Evolutionary conservation across 352 stramenopile genomes (phyloP).

Genomic region (Globisporangium acanthophoron): DNA sequence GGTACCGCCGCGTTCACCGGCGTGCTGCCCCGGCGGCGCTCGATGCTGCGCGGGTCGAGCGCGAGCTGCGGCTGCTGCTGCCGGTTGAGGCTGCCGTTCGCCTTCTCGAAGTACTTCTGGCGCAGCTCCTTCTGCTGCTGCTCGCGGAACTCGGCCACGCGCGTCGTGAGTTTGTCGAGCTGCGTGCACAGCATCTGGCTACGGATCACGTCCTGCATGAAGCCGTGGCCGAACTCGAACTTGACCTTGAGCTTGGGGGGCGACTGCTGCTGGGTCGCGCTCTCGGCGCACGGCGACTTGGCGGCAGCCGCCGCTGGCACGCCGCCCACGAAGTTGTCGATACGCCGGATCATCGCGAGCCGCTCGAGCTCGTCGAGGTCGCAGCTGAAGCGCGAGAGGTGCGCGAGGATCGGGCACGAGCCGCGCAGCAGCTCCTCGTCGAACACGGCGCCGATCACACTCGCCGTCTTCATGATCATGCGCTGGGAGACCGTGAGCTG

Average conservation of each 20-base stretch:
- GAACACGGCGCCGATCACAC: conserved; percentile 69
- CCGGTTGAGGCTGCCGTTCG: conserved; percentile 48
- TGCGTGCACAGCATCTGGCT: conserved; percentile 79
- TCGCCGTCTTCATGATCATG: conserved; percentile 87
- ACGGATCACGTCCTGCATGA: conserved; percentile 81
- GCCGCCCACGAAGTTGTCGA: conserved; percentile 72
- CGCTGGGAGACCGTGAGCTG: conserved; percentile 78
- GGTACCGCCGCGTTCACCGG: background rate
- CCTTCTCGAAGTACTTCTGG: conserved; percentile 72
- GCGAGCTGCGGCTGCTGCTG: conserved; percentile 20
- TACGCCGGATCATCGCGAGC: conserved; percentile 67
- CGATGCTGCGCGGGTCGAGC: conserved; percentile 11
- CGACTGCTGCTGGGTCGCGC: background rate
- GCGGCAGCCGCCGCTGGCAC: conserved; percentile 30
- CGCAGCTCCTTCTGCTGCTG: conserved; percentile 72
- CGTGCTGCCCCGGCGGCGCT: conserved; percentile 17
- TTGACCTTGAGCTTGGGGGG: conserved; percentile 55
- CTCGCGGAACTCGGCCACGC: conserved; percentile 66
- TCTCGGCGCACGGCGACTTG: conserved; percentile 15
- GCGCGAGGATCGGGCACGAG: conserved; percentile 63
- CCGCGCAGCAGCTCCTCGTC: conserved; percentile 67
- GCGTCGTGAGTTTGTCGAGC: conserved; percentile 71
- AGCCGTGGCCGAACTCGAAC: conserved; percentile 82
- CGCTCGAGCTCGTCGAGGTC: conserved; percentile 75
- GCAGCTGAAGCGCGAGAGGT: conserved; percentile 55